Conservation (phyloP, 1,139 yeast genomes). For the Scheffersomyces insectosa region DNA sequence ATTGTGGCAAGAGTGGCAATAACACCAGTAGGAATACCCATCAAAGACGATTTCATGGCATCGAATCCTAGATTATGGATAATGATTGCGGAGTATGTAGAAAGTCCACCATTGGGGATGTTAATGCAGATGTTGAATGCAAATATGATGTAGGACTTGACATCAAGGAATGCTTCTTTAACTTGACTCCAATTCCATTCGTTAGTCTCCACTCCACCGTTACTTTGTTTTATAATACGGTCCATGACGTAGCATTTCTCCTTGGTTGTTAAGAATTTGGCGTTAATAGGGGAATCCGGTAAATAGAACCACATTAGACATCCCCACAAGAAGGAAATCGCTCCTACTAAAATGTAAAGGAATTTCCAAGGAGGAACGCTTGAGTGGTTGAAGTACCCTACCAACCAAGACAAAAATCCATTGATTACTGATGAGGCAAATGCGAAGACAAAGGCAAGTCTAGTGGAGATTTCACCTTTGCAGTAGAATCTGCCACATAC, state of each 20-base stretch:
- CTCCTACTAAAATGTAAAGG: conserved; percentile 30
- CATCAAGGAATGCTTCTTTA: conserved; percentile 25
- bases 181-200: conserved; percentile 24
- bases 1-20: conserved; percentile 21
- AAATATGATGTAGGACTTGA: conserved; percentile 24
- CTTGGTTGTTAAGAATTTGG: conserved; percentile 28
- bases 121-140: conserved; percentile 35
- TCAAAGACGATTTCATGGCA: conserved; percentile 21
- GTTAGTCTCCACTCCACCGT: conserved; percentile 26
- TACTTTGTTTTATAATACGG: conserved; percentile 28
- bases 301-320: conserved; percentile 14
- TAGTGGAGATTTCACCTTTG: conserved; percentile 27
- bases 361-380: conserved; percentile 32
- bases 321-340: conserved; percentile 31
- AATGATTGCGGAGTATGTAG: conserved; percentile 26
- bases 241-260: conserved; percentile 32
- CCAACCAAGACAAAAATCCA: conserved; percentile 31
- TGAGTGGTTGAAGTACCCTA: conserved; percentile 26
- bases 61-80: conserved; percentile 18
- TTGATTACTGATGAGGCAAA: conserved; percentile 32
- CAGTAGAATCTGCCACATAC: conserved; percentile 36
- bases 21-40: conserved; percentile 27
- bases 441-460: conserved; percentile 26
- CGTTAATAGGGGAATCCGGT: conserved; percentile 49
- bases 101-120: conserved; percentile 44